A percentile compares a stretch with the other conserved stretches of the same genome.
Conservation (phyloP, 495 filamentous ascomycete species). For the Neurospora sp. region DNA sequence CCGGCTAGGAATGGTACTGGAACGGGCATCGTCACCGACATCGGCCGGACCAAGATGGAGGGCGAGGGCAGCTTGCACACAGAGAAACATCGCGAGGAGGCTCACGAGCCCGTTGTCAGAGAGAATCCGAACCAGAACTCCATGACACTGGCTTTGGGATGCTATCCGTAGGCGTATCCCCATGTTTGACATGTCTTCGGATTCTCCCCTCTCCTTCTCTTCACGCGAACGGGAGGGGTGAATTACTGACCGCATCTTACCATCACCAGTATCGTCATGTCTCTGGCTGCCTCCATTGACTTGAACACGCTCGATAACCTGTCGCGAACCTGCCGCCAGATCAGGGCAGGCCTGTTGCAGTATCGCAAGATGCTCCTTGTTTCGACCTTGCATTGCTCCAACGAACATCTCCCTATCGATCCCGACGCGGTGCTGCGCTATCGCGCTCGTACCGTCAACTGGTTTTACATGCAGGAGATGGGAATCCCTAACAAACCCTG, state of each 20-base stretch:
- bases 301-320: constrained; percentile 76
- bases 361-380: constrained; percentile 61
- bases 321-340: constrained; percentile 68
- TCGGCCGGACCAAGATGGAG: neutral
- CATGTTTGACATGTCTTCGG: neutral
- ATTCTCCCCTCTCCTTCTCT: constrained; percentile 13
- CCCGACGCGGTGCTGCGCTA: constrained; percentile 39
- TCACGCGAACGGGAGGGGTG: constrained; percentile 4
- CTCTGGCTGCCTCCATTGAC: constrained; percentile 65
- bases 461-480: constrained; percentile 40
- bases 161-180: constrained; percentile 65
- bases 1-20: neutral
- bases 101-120: constrained; percentile 23
- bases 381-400: constrained; percentile 67
- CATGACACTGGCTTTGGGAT: constrained; percentile 70
- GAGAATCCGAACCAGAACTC: constrained; percentile 56
- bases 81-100: constrained; percentile 10
- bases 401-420: constrained; percentile 46
- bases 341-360: constrained; percentile 63
- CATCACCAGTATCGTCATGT: constrained; percentile 56
- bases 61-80: neutral
- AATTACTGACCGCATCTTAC: constrained; percentile 16
- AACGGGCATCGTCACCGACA: neutral
- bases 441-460: constrained; percentile 39
- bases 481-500: constrained; percentile 33